Conservation (phyloP, 2,329 filamentous ascomycete genomes). For the Ceratocystis alfenasii region DNA sequence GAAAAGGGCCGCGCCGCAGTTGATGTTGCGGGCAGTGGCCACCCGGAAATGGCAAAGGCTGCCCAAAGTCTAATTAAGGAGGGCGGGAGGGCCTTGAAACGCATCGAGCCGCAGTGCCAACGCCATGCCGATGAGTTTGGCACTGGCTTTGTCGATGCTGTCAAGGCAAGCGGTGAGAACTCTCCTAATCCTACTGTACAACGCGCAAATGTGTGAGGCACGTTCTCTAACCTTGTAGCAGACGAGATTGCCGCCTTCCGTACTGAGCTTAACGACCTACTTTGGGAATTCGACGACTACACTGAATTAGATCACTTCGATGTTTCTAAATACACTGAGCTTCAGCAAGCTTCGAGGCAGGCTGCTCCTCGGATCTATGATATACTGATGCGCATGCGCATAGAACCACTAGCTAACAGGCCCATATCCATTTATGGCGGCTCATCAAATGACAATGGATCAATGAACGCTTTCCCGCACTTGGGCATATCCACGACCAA, state of each 20-base stretch:
- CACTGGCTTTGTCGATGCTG: conserved; percentile 37
- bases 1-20: conserved; percentile 39
- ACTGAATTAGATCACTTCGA: conserved; percentile 41
- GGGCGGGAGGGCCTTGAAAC: conserved; percentile 39
- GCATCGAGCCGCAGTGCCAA: conserved; percentile 41
- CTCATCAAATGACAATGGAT: conserved; percentile 10
- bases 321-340: conserved; percentile 37
- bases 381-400: conserved; percentile 43
- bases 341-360: conserved; percentile 38
- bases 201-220: not conserved
- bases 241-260: conserved; percentile 41
- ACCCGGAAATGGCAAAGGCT: conserved; percentile 38
- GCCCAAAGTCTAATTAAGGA: conserved; percentile 38
- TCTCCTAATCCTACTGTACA: not conserved
- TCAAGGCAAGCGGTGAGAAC: conserved; percentile 43
- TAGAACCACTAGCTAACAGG: conserved; percentile 25
- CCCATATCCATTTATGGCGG: conserved; percentile 14
- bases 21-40: conserved; percentile 36
- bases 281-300: conserved; percentile 48
- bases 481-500: not conserved
- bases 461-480: conserved; percentile 3
- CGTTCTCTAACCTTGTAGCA: conserved; percentile 24
- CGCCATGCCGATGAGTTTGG: conserved; percentile 40
- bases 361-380: conserved; percentile 40
- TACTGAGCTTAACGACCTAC: conserved; percentile 37